These are phyloP conservation scores for Brasenia schreberi DNA, from an alignment of 164 flowering plant genomes.

Conservation along the genomic window DNA sequence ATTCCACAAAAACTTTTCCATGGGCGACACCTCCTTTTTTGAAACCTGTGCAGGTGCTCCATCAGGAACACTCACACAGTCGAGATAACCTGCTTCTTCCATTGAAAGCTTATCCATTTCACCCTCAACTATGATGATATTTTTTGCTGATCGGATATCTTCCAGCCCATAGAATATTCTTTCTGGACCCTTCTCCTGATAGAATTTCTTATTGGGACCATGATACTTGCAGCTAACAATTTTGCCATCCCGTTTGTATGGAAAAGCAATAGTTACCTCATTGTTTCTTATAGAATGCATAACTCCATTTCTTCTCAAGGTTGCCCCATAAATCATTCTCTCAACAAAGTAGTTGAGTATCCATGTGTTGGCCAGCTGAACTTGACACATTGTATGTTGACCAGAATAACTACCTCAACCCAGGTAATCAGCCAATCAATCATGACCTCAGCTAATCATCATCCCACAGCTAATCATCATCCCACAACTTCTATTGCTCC, in stretches of 20 bases:
- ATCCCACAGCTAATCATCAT: no score
- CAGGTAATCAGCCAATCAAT: no score
- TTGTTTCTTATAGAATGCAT: conserved; percentile 38
- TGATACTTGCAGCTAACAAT: conserved; percentile 85
- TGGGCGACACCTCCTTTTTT: conserved; percentile 35
- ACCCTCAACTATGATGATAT: conserved; percentile 94
- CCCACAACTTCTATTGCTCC: no score
- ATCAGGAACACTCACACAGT: conserved; percentile 90
- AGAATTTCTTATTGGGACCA: conserved; percentile 41
- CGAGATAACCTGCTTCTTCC: conserved; percentile 88
- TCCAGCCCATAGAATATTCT: conserved; percentile 80
- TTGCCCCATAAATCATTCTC: conserved; percentile 57
- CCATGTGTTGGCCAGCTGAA: conserved; percentile 7
- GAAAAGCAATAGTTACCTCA: conserved; percentile 75
- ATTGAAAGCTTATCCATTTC: conserved; percentile 94
- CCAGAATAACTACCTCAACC: no score
- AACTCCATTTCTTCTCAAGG: conserved; percentile 61
- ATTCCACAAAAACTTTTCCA: conserved; percentile 81
- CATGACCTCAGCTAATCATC: no score
- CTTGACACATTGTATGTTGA: no score
- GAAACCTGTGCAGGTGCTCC: conserved; percentile 79
- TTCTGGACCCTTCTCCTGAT: conserved; percentile 78
- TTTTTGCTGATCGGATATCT: conserved; percentile 50
- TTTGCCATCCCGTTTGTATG: conserved; percentile 46
- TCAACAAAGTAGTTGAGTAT: conserved; percentile 48